These are phyloP conservation scores for Zangia roseola DNA, from an alignment of 768 basidiomycete genomes.

Conservation along the genomic window DNA sequence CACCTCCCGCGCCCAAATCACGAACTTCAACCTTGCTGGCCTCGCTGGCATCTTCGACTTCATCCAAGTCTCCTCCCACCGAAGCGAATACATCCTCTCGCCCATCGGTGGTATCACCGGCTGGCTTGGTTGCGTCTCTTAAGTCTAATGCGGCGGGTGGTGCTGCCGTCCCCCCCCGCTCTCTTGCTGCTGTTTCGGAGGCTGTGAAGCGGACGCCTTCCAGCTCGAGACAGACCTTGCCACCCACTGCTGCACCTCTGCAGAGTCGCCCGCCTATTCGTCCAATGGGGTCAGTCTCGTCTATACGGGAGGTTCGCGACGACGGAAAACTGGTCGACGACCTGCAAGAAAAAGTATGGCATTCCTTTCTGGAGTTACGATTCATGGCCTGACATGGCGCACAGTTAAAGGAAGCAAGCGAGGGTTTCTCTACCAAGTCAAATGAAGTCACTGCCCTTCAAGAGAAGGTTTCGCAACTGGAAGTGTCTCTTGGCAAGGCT, in stretches of 20 bases:
- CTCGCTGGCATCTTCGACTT: conserved; percentile 23
- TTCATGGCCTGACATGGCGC: neutral
- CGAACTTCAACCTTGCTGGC: conserved; percentile 30
- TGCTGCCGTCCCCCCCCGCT: conserved; percentile 39
- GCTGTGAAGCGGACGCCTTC: conserved; percentile 52
- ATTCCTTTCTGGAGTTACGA: neutral
- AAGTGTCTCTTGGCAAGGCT: conserved; percentile 47
- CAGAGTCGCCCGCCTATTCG: conserved; percentile 42
- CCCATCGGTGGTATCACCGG: conserved; percentile 55
- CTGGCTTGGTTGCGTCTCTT: conserved; percentile 47
- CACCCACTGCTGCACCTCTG: conserved; percentile 20
- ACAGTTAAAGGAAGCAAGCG: conserved; percentile 61
- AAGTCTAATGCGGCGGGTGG: conserved; percentile 37
- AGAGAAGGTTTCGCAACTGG: conserved; percentile 47
- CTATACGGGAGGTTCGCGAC: conserved; percentile 67
- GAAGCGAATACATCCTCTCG: conserved; percentile 37
- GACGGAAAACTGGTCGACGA: conserved; percentile 57
- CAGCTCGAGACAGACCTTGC: conserved; percentile 42
- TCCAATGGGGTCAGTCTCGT: conserved; percentile 63
- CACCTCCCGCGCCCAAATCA: conserved; percentile 38
- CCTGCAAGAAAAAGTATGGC: conserved; percentile 56
- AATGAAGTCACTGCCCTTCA: conserved; percentile 52
- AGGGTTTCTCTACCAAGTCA: conserved; percentile 53
- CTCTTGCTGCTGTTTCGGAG: conserved; percentile 69
- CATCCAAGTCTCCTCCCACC: conserved; percentile 17